Evolutionary conservation across 495 filamentous ascomycete species (phyloP).

Genomic region (Lasiosphaeris hirsuta): DNA sequence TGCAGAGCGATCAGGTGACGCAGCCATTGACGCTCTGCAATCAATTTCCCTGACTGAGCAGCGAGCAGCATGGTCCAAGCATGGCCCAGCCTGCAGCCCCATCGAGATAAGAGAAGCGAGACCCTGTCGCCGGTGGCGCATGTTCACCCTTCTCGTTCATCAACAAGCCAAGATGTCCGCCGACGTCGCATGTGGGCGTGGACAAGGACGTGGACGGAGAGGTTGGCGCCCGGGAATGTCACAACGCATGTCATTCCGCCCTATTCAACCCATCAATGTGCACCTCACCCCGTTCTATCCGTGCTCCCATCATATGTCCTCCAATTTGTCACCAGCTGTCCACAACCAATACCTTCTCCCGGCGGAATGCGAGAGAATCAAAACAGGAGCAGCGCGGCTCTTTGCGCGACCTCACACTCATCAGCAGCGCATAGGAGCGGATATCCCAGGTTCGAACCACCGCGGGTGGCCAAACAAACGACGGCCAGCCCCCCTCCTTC

Average conservation of each 20-base stretch:
- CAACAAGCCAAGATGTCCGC: background rate
- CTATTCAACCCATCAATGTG: conserved; percentile 1
- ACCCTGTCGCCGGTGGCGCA: conserved; percentile 2
- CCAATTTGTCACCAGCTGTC: background rate
- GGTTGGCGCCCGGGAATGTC: conserved; percentile 4
- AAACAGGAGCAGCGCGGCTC: conserved; percentile 26
- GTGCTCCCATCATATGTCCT: background rate
- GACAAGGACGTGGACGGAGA: too few relatives aligned
- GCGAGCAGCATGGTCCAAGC: background rate
- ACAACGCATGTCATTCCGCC: conserved; percentile 10
- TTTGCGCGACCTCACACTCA: conserved; percentile 22
- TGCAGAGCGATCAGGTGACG: conserved; percentile 35
- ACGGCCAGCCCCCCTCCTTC: background rate
- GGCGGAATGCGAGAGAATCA: conserved; percentile 23
- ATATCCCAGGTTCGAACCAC: conserved; percentile 26
- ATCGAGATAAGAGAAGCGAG: conserved; percentile 14
- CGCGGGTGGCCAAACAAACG: conserved; percentile 11
- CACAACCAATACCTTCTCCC: conserved; percentile 11
- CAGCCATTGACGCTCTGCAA: conserved; percentile 16
- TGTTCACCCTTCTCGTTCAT: conserved; percentile 5
- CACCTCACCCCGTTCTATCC: conserved; percentile 6
- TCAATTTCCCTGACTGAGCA: background rate
- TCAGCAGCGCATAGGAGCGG: conserved; percentile 20
- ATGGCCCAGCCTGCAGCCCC: background rate
- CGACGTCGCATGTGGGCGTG: background rate